These are phyloP conservation scores for Meira miltonrushii DNA, from an alignment of 1,284 basidiomycete genomes.

Conservation along the genomic window DNA sequence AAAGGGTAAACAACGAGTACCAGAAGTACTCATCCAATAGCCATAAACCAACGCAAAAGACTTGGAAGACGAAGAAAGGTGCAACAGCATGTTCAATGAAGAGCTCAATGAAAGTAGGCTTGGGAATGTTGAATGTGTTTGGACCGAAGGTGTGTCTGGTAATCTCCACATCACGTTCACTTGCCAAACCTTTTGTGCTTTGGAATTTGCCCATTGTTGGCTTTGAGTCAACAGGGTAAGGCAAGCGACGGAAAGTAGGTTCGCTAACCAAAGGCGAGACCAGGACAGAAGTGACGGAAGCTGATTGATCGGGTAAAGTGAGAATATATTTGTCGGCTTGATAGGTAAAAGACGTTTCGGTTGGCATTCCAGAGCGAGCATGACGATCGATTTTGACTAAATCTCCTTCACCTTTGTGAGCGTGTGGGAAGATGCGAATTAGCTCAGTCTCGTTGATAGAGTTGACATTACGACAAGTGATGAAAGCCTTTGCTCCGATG, in stretches of 20 bases:
- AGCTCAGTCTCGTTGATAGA: constrained; percentile 70
- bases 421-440: constrained; percentile 76
- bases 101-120: constrained; percentile 47
- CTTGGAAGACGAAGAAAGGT: constrained; percentile 52
- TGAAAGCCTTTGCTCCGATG: constrained; percentile 64
- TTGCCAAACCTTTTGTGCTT: constrained; percentile 57
- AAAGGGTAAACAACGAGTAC: constrained; percentile 51
- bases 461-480: constrained; percentile 52
- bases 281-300: constrained; percentile 37
- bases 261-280: constrained; percentile 52
- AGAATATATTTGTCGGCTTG: constrained; percentile 91
- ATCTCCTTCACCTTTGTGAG: constrained; percentile 84
- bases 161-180: constrained; percentile 38
- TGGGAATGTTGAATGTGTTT: constrained; percentile 49
- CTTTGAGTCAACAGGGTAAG: constrained; percentile 76
- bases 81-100: constrained; percentile 52
- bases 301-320: constrained; percentile 54
- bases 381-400: constrained; percentile 71
- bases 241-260: constrained; percentile 72
- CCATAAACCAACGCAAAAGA: constrained; percentile 52
- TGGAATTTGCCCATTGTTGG: constrained; percentile 70
- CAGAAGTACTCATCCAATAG: constrained; percentile 53
- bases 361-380: constrained; percentile 32
- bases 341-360: constrained; percentile 83
- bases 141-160: constrained; percentile 44